phyloP scores from a whole-genome alignment of 176 grass and related monocot genomes.

The Zea mays region Zm-B73-REFERENCE-NAM-5.0 NC_050096.1:262590001-262590500 shows the following conservation, averaged over 20 bases:
- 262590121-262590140: no score
- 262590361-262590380: background rate
- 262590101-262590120: no score
- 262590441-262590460: background rate
- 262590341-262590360: constrained; percentile 31
- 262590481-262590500: background rate
- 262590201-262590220: constrained; percentile 21
- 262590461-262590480: background rate
- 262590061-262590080: no score
- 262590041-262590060: no score
- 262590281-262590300: constrained; percentile 10
- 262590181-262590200: background rate
- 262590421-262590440: background rate
- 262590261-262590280: background rate
- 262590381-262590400: background rate
- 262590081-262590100: no score
- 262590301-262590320: constrained; percentile 17
- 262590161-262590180: constrained; percentile 12
- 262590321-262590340: constrained; percentile 27
- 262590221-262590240: background rate
- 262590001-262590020: no score
- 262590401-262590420: constrained; percentile 3
- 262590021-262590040: no score
- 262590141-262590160: constrained; percentile 12
- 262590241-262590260: constrained; percentile 2